Evolutionary conservation across 208 protist genomes (phyloP).

Genomic region (Leishmania major): DNA sequence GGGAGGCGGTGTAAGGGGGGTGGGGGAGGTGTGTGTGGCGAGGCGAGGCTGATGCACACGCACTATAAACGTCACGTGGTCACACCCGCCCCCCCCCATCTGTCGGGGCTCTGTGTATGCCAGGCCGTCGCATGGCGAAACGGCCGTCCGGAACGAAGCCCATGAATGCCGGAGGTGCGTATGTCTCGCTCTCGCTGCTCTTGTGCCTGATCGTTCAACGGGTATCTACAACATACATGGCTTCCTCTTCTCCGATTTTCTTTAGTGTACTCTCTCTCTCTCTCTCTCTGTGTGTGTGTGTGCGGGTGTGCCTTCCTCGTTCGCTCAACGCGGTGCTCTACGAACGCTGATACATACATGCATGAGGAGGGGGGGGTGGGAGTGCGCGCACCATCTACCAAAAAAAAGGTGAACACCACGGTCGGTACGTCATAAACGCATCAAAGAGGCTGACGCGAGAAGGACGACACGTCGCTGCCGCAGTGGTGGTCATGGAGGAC

Average conservation of each 20-base stretch:
- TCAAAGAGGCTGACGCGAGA: background rate
- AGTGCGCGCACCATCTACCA: background rate
- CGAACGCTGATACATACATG: background rate
- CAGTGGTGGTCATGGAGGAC: conserved; percentile 47
- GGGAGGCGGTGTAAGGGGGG: background rate
- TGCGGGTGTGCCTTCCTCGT: background rate
- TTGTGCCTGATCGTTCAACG: background rate
- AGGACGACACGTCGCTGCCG: background rate
- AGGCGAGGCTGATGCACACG: background rate
- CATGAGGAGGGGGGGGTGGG: background rate
- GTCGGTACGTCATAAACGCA: background rate
- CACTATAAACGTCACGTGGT: background rate
- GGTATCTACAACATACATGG: background rate
- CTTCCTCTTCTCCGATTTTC: background rate
- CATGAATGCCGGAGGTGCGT: background rate
- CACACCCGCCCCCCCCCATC: background rate
- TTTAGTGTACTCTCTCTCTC: conserved; percentile 1
- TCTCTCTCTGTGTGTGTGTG: background rate
- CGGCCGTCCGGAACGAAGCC: background rate
- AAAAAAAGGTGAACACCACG: background rate
- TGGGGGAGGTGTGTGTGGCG: background rate
- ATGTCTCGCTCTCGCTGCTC: background rate
- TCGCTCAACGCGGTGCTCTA: background rate
- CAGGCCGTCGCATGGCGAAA: background rate
- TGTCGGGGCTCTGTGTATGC: background rate